These are phyloP conservation scores for Plasmodium cynomolgi DNA, from an alignment of 169 alveolate genomes.

Conservation along the genomic window DNA sequence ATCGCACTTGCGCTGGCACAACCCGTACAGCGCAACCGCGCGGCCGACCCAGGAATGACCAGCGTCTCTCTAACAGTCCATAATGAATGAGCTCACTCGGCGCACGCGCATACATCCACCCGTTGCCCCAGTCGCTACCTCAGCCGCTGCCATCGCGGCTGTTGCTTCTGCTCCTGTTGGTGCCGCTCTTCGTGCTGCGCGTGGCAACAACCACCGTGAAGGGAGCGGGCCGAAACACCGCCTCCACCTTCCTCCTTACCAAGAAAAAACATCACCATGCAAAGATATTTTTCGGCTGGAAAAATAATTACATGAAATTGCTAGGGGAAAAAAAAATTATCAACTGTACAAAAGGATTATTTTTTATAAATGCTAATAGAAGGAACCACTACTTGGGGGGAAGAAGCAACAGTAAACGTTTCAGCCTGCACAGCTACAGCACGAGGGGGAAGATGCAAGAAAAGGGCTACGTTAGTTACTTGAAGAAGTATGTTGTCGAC, in stretches of 20 bases:
- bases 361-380: neutral
- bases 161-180: neutral
- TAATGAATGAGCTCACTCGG: neutral
- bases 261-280: neutral
- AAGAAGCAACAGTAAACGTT: neutral
- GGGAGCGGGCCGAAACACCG: neutral
- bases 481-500: slow-evolving; percentile 25
- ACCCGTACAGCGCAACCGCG: neutral
- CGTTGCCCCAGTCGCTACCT: neutral
- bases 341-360: neutral
- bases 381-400: neutral
- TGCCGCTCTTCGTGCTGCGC: neutral
- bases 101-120: neutral
- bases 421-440: neutral
- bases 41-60: neutral
- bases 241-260: neutral
- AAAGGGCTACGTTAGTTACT: slow-evolving; percentile 15
- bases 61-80: neutral
- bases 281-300: neutral
- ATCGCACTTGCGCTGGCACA: neutral
- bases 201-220: neutral
- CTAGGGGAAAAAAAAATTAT: neutral
- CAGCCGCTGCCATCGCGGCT: neutral
- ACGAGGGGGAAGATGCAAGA: neutral
- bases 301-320: slow-evolving; percentile 1